Evolutionary conservation across 106 monocot genomes (phyloP).

Genomic region (Vanilla planifolia): DNA sequence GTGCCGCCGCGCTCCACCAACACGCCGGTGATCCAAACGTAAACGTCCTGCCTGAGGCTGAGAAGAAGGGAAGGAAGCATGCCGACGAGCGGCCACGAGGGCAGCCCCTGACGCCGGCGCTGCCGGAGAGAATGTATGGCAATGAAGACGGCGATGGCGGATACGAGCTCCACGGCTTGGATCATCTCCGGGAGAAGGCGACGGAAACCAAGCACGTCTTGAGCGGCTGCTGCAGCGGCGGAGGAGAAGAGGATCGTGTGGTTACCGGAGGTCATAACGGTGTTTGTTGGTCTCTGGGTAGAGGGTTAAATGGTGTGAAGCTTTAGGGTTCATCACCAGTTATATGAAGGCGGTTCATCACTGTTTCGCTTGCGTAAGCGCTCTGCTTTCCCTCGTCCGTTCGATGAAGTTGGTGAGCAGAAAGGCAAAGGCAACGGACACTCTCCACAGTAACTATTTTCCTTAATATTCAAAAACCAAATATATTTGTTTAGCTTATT

Average conservation of each 20-base stretch:
- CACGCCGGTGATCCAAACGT: conserved; percentile 84
- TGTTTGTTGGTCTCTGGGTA: neutral
- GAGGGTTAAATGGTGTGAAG: neutral
- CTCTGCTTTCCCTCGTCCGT: conserved; percentile 8
- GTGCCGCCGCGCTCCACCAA: conserved; percentile 49
- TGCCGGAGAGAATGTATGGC: conserved; percentile 61
- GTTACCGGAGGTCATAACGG: conserved; percentile 22
- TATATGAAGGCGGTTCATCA: neutral
- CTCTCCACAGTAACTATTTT: too few species aligned
- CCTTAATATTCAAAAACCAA: too few species aligned
- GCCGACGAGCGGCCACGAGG: conserved; percentile 68
- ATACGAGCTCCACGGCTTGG: conserved; percentile 48
- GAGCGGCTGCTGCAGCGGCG: neutral
- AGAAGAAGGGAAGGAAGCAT: conserved; percentile 86
- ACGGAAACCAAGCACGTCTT: neutral
- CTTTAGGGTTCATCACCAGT: conserved; percentile 7
- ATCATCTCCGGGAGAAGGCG: conserved; percentile 28
- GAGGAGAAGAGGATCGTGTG: neutral
- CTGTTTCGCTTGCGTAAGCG: too few species aligned
- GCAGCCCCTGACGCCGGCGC: conserved; percentile 44
- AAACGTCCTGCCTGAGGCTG: conserved; percentile 56
- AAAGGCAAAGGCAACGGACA: too few species aligned
- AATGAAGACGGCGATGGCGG: conserved; percentile 63
- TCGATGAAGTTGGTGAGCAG: conserved; percentile 60
- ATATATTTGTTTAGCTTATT: too few species aligned